phyloP scores from a whole-genome alignment of 306 rosid genomes.

The Cucumis sativus region DNA sequence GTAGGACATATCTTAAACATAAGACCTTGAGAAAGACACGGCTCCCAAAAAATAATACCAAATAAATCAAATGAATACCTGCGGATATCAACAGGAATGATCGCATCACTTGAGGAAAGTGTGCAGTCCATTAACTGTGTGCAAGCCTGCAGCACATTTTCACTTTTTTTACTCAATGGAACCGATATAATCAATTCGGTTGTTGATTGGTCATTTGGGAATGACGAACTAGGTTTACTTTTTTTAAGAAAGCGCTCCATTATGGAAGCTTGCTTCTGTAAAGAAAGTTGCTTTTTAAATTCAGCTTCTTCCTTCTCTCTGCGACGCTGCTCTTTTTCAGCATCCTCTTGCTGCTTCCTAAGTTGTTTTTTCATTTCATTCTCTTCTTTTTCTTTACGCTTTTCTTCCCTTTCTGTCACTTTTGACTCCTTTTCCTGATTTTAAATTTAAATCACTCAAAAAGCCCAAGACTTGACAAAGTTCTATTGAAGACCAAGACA shows the following conservation, averaged over 20 bases:
- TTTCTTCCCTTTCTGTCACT: conserved; percentile 43
- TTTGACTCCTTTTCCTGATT: conserved; percentile 47
- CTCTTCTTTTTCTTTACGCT: conserved; percentile 32
- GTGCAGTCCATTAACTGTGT: conserved; percentile 60
- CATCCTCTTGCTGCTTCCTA: conserved; percentile 64
- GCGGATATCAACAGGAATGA: conserved; percentile 37
- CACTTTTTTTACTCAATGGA: conserved; percentile 19
- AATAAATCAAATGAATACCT: conserved; percentile 26
- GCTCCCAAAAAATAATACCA: conserved; percentile 4
- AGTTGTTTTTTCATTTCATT: conserved; percentile 41
- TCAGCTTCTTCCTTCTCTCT: conserved; percentile 73
- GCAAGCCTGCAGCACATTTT: conserved; percentile 28
- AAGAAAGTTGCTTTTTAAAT: conserved; percentile 40
- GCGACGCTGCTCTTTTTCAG: conserved; percentile 61
- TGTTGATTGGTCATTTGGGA: conserved; percentile 24
- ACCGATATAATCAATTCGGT: conserved; percentile 22
- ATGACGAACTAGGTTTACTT: conserved; percentile 28
- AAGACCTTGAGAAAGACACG: background rate
- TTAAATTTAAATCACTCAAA: background rate
- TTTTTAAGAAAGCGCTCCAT: conserved; percentile 88
- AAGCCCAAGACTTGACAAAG: background rate
- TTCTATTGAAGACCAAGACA: background rate
- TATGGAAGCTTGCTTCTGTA: conserved; percentile 69
- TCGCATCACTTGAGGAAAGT: conserved; percentile 33
- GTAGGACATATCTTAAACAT: background rate